Evolutionary conservation across 495 filamentous ascomycete genomes (phyloP), one percentile per base, ranked within the genome.

Genomic region (Chaetomium cochliodes): DNA sequence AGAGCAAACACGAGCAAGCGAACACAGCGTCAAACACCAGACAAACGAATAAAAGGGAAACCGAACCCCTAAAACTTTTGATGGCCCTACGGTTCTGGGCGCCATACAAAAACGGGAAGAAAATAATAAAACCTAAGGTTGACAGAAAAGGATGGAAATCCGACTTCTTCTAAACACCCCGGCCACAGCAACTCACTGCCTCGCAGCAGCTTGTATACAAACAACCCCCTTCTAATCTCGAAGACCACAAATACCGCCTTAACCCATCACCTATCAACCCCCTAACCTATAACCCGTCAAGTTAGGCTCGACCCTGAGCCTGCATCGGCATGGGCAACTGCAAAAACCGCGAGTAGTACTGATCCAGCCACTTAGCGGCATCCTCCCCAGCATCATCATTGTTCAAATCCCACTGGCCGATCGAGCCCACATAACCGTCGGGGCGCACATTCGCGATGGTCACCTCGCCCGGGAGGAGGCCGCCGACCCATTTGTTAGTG

Each of bases 371-470:
- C 61, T 70, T 66, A 25, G 75, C 80, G 2, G 83, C 82, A 47
- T 78, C 72, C 44, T 74, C 70, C 20, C 78, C 85, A 2, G 75
- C 71, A 8, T 79, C 78, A 7, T 74, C 72, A n/a, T 72, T 70
- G 26, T 71, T 75, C 6, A 77, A 71, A 53, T 77, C 75, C 84
- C 84, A 90, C 22, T 75, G 74, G 15, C 80, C 79, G 37, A 87
- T 78, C 20, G 79, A 82, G 11, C 87, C 88, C 25, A 89, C 81
- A 73, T 90, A 90, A 26, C 87, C 87, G 73, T 90, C 88, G 1
- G 87, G 88, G 37, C 88, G 79, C 6, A 90, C 80, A 68, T 85
- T 83, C 51, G 86, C 81, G 30, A 89, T 79, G 28, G 79, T 81
- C 16, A 85, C 81, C 59, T 86, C 79, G 8, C 79, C 77, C 2